Percentiles rank a stretch among this genome's conserved stretches.
Conservation (phyloP, 2,329 filamentous ascomycete genomes). For the Pseudocercospora fijiensis region DNA sequence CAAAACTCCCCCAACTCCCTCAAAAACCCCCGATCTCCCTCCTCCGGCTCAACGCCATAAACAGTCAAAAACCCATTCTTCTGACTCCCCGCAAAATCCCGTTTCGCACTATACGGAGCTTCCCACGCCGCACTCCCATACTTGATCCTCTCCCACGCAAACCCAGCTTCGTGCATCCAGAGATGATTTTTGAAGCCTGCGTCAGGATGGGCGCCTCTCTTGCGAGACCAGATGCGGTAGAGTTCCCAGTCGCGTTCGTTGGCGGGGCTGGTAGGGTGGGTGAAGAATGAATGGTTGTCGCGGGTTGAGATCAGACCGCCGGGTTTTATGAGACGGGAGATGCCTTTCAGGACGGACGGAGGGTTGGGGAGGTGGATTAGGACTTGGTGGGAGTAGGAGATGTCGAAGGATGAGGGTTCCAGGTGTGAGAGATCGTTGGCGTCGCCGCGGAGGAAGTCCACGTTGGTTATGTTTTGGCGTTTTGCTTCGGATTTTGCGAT, state of each 20-base stretch:
- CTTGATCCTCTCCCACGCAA: slow-evolving; percentile 17
- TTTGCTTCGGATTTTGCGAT: slow-evolving; percentile 11
- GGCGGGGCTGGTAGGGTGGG: slow-evolving; percentile 11
- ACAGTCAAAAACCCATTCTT: not conserved
- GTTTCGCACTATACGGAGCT: not conserved
- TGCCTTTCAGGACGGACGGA: slow-evolving; percentile 50
- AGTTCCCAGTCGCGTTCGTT: slow-evolving; percentile 18
- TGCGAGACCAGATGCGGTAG: slow-evolving; percentile 7
- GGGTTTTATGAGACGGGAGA: slow-evolving; percentile 53
- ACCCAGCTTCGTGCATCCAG: slow-evolving; percentile 30
- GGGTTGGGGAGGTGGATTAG: slow-evolving; percentile 56
- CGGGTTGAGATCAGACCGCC: slow-evolving; percentile 54
- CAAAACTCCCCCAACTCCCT: not conserved
- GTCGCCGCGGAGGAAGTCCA: slow-evolving; percentile 16
- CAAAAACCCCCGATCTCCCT: slow-evolving; percentile 6
- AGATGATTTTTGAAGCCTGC: slow-evolving; percentile 21
- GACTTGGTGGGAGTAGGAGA: slow-evolving; percentile 60
- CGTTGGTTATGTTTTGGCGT: slow-evolving; percentile 12
- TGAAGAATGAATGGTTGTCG: slow-evolving; percentile 32
- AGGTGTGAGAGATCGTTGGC: slow-evolving; percentile 7
- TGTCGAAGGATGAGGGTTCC: slow-evolving; percentile 47
- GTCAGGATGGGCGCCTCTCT: slow-evolving; percentile 22
- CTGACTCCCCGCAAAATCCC: not conserved
- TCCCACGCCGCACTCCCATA: slow-evolving; percentile 6
- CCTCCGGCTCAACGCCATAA: not conserved